Evolutionary conservation across 306 rosid species (phyloP).

Genomic region (Sesbania bispinosa): DNA sequence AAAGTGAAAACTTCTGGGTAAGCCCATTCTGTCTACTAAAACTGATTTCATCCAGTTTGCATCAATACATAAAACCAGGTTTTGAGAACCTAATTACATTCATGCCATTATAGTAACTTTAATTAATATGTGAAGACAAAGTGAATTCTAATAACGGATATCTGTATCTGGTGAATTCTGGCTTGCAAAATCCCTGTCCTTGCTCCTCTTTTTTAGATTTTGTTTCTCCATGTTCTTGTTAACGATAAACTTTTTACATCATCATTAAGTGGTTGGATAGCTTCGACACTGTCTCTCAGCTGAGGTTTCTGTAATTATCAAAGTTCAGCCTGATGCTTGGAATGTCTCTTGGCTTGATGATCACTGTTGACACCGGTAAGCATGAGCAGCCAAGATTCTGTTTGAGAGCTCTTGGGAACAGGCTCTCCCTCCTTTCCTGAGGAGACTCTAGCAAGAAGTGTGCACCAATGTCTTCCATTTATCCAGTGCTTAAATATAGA

Average conservation of each 20-base stretch:
- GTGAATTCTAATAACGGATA: background rate
- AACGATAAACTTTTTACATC: background rate
- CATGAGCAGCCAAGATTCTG: background rate
- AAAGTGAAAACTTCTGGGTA: background rate
- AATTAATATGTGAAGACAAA: background rate
- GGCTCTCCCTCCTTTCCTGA: background rate
- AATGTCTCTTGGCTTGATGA: background rate
- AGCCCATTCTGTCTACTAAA: background rate
- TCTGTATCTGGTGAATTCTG: background rate
- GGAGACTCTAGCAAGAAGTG: background rate
- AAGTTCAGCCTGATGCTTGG: background rate
- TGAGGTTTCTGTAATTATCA: background rate
- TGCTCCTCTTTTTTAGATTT: background rate
- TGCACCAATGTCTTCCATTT: background rate
- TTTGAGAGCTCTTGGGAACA: background rate
- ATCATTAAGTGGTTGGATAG: background rate
- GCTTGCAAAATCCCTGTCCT: background rate
- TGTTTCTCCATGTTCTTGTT: background rate
- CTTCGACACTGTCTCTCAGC: background rate
- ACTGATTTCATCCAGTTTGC: background rate
- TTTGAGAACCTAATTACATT: constrained; percentile 9
- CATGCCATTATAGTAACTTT: background rate
- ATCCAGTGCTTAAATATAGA: background rate
- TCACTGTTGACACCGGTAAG: background rate
- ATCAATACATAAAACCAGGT: background rate